These are phyloP conservation scores for Suillus variegatus DNA, from an alignment of 768 basidiomycete species.

Conservation along the genomic window DNA sequence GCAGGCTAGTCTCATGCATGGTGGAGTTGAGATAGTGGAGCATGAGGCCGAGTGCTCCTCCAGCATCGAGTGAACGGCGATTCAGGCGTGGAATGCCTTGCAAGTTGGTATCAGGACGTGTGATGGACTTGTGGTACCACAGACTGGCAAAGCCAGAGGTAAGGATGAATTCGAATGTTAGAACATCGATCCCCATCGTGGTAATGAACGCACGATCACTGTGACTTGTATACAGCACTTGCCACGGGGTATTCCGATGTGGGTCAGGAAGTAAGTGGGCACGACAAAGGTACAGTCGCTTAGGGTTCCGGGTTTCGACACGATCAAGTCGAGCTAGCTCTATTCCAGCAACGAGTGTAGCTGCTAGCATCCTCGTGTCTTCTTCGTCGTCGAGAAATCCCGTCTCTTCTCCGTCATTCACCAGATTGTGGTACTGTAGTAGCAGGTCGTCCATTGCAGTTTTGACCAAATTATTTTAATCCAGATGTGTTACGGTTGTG, in stretches of 20 bases:
- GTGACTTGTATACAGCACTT: constrained; percentile 24
- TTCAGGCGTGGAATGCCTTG: neutral
- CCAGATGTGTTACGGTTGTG: no score
- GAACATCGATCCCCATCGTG: constrained; percentile 43
- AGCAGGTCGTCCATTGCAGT: no score
- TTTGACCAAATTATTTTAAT: no score
- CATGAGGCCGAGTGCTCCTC: constrained; percentile 38
- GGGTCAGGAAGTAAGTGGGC: neutral
- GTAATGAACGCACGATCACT: constrained; percentile 45
- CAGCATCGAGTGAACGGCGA: constrained; percentile 16
- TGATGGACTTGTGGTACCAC: neutral
- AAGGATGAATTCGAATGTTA: constrained; percentile 37
- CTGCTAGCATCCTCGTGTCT: no score
- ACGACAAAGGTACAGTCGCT: neutral
- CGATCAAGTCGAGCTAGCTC: neutral
- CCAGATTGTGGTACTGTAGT: no score
- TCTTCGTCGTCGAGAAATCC: no score
- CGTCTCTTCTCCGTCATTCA: no score
- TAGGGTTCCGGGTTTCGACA: neutral
- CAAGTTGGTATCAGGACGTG: neutral
- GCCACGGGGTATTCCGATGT: constrained; percentile 36
- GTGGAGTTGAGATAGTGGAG: constrained; percentile 28
- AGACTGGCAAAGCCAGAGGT: constrained; percentile 31
- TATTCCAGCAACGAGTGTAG: no score
- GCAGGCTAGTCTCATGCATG: no score